phyloP scores from a whole-genome alignment of 805 yeast genomes.

The Hanseniaspora clermontiae region DNA sequence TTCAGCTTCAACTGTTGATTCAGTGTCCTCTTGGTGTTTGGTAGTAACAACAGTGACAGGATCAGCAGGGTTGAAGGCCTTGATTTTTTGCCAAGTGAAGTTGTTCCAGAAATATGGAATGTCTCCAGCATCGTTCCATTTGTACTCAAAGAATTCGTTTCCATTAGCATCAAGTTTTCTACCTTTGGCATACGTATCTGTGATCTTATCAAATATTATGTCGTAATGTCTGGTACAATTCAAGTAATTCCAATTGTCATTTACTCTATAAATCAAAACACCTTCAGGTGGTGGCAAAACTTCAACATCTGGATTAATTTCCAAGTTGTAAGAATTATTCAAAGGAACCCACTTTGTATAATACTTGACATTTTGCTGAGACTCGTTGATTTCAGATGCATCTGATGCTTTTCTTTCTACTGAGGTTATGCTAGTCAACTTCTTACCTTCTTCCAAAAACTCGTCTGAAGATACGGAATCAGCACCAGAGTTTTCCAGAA shows the following conservation, averaged over 20 bases:
- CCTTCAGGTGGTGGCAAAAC: constrained; percentile 82
- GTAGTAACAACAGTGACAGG: constrained; percentile 15
- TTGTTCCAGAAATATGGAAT: constrained; percentile 28
- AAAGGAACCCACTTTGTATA: constrained; percentile 63
- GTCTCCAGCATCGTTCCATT: constrained; percentile 82
- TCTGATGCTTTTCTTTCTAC: constrained; percentile 11
- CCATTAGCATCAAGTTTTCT: constrained; percentile 29
- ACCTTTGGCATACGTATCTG: constrained; percentile 49
- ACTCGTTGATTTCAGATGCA: background rate
- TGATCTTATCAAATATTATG: constrained; percentile 52
- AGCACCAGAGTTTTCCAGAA: background rate
- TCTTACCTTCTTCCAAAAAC: constrained; percentile 13
- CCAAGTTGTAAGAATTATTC: constrained; percentile 28
- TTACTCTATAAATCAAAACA: constrained; percentile 69
- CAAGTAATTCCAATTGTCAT: constrained; percentile 71
- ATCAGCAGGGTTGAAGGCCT: constrained; percentile 18
- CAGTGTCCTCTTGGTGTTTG: constrained; percentile 16
- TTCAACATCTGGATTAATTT: constrained; percentile 42
- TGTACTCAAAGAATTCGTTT: constrained; percentile 36
- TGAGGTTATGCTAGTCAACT: constrained; percentile 1
- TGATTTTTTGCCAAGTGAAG: constrained; percentile 3
- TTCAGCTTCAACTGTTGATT: constrained; percentile 17
- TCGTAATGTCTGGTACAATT: constrained; percentile 68
- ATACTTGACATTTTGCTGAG: constrained; percentile 27
- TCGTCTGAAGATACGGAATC: constrained; percentile 5